phyloP scores from a whole-genome alignment of 176 grass and related monocot genomes.

The Aechmea fasciata region DNA sequence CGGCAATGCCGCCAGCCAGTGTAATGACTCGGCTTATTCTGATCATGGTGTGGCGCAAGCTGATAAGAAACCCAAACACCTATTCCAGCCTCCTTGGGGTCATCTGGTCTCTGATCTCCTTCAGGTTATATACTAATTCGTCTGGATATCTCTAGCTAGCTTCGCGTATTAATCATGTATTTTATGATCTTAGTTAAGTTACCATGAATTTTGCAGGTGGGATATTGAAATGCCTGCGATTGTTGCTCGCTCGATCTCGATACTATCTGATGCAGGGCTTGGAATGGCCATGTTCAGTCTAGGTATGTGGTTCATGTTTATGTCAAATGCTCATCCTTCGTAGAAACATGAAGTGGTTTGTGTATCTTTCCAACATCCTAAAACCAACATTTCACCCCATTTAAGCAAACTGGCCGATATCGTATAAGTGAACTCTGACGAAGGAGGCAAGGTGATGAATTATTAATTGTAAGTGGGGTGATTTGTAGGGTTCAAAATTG shows the following conservation, averaged over 20 bases:
- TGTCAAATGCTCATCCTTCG: too few relatives aligned
- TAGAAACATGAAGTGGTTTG: too few relatives aligned
- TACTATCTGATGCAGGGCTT: slow-evolving; percentile 80
- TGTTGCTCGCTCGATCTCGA: slow-evolving; percentile 60
- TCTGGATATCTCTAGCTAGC: background rate
- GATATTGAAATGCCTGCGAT: slow-evolving; percentile 84
- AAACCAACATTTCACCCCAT: too few relatives aligned
- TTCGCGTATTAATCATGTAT: background rate
- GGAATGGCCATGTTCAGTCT: slow-evolving; percentile 99
- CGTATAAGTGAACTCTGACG: too few relatives aligned
- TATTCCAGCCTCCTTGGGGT: slow-evolving; percentile 83
- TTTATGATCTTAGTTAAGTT: background rate
- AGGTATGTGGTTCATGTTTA: slow-evolving; percentile 23
- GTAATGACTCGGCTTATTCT: slow-evolving; percentile 92
- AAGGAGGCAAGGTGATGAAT: too few relatives aligned
- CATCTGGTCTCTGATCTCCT: slow-evolving; percentile 87
- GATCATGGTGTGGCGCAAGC: slow-evolving; percentile 96
- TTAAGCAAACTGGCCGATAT: too few relatives aligned
- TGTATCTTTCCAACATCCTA: too few relatives aligned
- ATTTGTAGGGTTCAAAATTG: too few relatives aligned
- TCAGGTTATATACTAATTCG: slow-evolving; percentile 35
- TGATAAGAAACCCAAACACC: slow-evolving; percentile 87
- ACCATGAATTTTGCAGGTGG: slow-evolving; percentile 32
- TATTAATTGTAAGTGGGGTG: too few relatives aligned
- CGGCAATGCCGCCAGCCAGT: slow-evolving; percentile 61